Percentiles rank a stretch among this genome's conserved stretches.
These are phyloP conservation scores for Lipomyces yamadae DNA, from an alignment of 805 yeast species.

Conservation along the genomic window DNA sequence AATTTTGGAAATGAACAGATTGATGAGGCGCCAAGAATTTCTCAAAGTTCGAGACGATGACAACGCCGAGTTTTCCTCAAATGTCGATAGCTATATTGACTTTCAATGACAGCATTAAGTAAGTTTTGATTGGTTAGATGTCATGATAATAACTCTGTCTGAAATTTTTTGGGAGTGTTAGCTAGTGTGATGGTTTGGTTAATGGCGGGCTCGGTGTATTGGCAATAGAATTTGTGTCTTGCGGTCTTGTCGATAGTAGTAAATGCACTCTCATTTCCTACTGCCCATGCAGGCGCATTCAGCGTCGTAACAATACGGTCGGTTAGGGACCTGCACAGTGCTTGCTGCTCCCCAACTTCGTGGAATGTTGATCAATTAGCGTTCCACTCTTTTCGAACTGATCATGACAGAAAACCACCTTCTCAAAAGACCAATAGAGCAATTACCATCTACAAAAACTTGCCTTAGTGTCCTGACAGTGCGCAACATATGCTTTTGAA, in stretches of 20 bases:
- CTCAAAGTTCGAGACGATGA: conserved; percentile 13
- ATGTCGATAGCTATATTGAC: not conserved
- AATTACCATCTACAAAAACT: too few species aligned
- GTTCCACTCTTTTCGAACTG: too few species aligned
- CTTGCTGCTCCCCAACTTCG: too few species aligned
- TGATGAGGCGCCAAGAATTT: conserved; percentile 24
- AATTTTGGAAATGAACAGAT: conserved; percentile 28
- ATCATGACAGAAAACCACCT: too few species aligned
- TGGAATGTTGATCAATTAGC: too few species aligned
- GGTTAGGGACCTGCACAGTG: too few species aligned
- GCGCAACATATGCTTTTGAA: too few species aligned
- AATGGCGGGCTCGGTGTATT: not conserved
- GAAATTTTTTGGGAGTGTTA: not conserved
- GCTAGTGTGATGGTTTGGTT: not conserved
- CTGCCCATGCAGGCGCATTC: too few species aligned
- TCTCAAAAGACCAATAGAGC: too few species aligned
- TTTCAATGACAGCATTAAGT: not conserved
- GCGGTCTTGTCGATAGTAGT: not conserved
- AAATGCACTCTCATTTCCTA: not conserved
- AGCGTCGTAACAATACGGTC: too few species aligned
- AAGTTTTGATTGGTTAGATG: not conserved
- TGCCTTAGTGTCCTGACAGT: too few species aligned
- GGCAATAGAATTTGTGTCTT: not conserved
- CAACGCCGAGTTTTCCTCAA: not conserved
- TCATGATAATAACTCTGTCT: not conserved